phyloP scores from a whole-genome alignment of 208 protist genomes.

The Leishmania turanica region DNA sequence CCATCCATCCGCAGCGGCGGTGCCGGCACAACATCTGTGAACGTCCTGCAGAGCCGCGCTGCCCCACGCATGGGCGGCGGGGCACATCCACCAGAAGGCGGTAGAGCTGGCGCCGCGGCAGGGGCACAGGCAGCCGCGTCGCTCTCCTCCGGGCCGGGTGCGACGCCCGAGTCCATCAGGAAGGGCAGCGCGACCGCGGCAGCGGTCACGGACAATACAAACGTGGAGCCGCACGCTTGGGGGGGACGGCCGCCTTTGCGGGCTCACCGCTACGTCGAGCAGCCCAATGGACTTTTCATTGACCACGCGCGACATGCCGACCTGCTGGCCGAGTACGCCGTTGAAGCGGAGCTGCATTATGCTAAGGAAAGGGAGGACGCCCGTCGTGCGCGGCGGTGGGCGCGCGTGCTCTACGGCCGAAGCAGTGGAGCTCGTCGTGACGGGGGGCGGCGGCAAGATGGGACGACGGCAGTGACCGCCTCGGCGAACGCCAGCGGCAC shows the following conservation, averaged over 20 bases:
- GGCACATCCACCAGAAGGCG: background rate
- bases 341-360: slow-evolving; percentile 21
- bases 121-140: background rate
- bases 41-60: slow-evolving; percentile 25
- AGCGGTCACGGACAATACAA: background rate
- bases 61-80: background rate
- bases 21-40: slow-evolving; percentile 43
- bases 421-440: background rate
- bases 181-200: background rate
- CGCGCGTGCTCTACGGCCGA: slow-evolving; percentile 16
- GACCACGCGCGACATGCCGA: slow-evolving; percentile 36
- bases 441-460: background rate
- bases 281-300: slow-evolving; percentile 50
- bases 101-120: background rate
- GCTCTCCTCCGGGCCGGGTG: background rate
- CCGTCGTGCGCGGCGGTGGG: slow-evolving; percentile 16
- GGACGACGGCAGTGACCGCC: background rate
- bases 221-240: background rate
- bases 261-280: slow-evolving; percentile 66
- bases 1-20: slow-evolving; percentile 28
- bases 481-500: background rate
- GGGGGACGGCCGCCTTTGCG: slow-evolving; percentile 41
- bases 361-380: slow-evolving; percentile 22
- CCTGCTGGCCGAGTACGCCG: slow-evolving; percentile 26
- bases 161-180: background rate